These are phyloP conservation scores for Euphorbia schlechtendalii DNA, from an alignment of 441 rosid genomes.

Conservation along the genomic window DNA sequence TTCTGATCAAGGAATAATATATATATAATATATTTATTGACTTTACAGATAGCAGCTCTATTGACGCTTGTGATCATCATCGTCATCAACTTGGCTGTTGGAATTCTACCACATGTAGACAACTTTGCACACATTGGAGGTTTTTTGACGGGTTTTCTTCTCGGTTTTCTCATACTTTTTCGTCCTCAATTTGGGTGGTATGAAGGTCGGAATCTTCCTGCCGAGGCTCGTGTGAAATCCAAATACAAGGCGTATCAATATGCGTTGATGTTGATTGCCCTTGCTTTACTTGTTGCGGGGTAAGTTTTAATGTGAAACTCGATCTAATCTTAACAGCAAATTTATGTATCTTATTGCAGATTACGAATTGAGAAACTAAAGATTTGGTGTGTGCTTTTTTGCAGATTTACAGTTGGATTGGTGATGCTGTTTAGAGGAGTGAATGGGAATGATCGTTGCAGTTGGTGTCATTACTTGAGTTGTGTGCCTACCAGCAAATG, in stretches of 20 bases:
- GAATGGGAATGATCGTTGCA: constrained; percentile 62
- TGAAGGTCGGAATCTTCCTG: constrained; percentile 35
- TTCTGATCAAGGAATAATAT: neutral
- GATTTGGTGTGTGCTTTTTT: neutral
- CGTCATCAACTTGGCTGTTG: constrained; percentile 66
- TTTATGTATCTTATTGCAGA: neutral
- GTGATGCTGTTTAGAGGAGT: constrained; percentile 73
- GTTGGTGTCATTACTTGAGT: constrained; percentile 74
- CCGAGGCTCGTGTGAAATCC: constrained; percentile 40
- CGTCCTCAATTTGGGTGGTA: constrained; percentile 77
- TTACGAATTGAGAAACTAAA: neutral
- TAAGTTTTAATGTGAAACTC: constrained; percentile 25
- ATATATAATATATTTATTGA: neutral
- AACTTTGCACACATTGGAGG: constrained; percentile 97
- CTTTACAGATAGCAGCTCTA: constrained; percentile 64
- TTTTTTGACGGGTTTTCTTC: constrained; percentile 66
- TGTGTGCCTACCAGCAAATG: constrained; percentile 73
- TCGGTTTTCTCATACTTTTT: constrained; percentile 64
- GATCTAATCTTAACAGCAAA: neutral
- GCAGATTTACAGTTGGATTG: constrained; percentile 49
- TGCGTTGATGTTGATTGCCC: constrained; percentile 40
- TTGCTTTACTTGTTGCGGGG: constrained; percentile 47
- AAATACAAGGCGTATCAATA: constrained; percentile 67
- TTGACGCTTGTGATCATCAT: constrained; percentile 57
- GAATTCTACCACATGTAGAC: constrained; percentile 86